These are phyloP conservation scores for Xylariaceae sp. DNA, from an alignment of 2,329 filamentous ascomycete species.

Conservation along the genomic window DNA sequence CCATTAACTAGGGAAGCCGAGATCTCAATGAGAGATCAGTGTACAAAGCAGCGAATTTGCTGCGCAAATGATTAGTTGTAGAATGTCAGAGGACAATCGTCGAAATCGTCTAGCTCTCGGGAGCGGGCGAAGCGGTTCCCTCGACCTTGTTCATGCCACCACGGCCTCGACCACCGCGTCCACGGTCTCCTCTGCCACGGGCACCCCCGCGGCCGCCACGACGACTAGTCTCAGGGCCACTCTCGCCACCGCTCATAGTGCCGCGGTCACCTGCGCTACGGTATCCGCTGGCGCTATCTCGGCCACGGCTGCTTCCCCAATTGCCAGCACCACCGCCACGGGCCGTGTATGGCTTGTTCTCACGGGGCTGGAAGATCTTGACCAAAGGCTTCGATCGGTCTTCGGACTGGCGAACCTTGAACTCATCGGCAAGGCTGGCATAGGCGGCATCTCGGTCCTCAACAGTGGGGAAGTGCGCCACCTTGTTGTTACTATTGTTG, in stretches of 20 bases:
- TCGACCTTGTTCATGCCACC: constrained; percentile 51
- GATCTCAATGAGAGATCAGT: constrained; percentile 21
- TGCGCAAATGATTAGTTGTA: constrained; percentile 24
- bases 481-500: constrained; percentile 64
- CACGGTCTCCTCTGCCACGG: constrained; percentile 55
- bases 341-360: constrained; percentile 49
- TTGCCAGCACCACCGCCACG: constrained; percentile 61
- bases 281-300: constrained; percentile 68
- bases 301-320: constrained; percentile 63
- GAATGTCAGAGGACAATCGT: constrained; percentile 12
- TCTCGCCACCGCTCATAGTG: constrained; percentile 61
- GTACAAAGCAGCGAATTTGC: constrained; percentile 23
- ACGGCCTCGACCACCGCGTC: constrained; percentile 47
- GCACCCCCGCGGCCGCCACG: constrained; percentile 52
- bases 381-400: constrained; percentile 77
- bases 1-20: constrained; percentile 20
- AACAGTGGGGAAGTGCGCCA: constrained; percentile 75
- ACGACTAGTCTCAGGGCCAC: constrained; percentile 57
- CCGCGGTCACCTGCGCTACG: constrained; percentile 76
- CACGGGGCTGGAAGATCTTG: constrained; percentile 74
- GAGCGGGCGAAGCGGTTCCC: constrained; percentile 50
- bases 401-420: constrained; percentile 67
- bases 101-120: constrained; percentile 38
- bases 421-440: constrained; percentile 67
- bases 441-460: constrained; percentile 81